Evolutionary conservation across 164 flowering plant species (phyloP), one percentile per base, ranked within the genome.

Genomic region (Stephania yunnanensis): DNA sequence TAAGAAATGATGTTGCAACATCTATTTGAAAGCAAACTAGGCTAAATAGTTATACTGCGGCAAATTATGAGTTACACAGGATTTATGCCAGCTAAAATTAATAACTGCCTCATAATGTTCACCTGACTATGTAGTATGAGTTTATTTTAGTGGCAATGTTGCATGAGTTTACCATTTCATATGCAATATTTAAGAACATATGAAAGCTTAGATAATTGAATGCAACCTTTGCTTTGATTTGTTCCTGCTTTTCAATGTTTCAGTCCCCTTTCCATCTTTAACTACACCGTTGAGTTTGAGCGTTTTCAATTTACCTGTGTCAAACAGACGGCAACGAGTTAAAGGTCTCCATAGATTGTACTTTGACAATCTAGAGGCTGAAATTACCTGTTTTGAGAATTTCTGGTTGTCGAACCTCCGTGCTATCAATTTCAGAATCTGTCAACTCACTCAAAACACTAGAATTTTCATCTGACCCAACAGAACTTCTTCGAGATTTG

Each of bases 321-420:
- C 5, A 7, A 29, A 25, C 20, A 75, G 52, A 17, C 69, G 11
- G 10, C 17, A 55, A 31, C 55, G 25, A 8, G 70, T 30, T 45
- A n/a, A 15, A 68, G 52, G 6, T 36, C 9, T 69, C 30, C 5
- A 20, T 10, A 11, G 64, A 36, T 64, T 68, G 67, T 31, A 17
- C 10, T 65, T 46, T 12, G 10, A 48, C 29, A 74, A 12, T 45
- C 46, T 44, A 48, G 72, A 75, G 66, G 72, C 46, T 69, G 19
- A 31, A 76, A 71, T 65, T 69, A 89, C 97, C 92, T 88, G 79
- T 85, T 11, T 46, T 73, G 46, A 30, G 22, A 71, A 68, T 52
- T 42, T n/a, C 71, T 31, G 87, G 79, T 13, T 89, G 84, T 72
- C 83, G 87, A 73, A 88, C 81, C 81, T 91, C 91, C 50, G 61